A percentile compares a stretch with the other conserved stretches of the same genome.
These are phyloP conservation scores for Lupinus albus DNA, from an alignment of 306 rosid species.

Conservation along the genomic window DNA sequence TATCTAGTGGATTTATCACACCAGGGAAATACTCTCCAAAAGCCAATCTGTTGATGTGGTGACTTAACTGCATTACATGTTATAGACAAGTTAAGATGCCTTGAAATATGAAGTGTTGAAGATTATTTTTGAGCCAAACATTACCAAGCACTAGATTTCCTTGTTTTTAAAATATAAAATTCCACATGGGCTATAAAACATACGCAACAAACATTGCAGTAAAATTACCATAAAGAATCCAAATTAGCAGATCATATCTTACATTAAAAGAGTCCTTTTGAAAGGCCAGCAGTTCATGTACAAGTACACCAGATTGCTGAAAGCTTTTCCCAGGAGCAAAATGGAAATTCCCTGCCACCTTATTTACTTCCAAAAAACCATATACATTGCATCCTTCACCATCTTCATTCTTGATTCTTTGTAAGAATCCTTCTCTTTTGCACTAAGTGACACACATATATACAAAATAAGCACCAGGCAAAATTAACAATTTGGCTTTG, in stretches of 20 bases:
- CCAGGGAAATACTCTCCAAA: constrained; percentile 94
- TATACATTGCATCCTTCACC: constrained; percentile 97
- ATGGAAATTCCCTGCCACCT: constrained; percentile 97
- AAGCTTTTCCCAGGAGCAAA: constrained; percentile 99
- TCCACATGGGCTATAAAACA: constrained; percentile 14
- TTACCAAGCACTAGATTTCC: neutral
- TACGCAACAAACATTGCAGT: constrained; percentile 1
- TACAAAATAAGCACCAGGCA: constrained; percentile 17
- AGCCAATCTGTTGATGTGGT: constrained; percentile 80
- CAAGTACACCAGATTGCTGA: constrained; percentile 90
- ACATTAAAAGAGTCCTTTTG: constrained; percentile 96
- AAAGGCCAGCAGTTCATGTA: constrained; percentile 87
- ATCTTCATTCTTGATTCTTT: constrained; percentile 92
- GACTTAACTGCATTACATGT: constrained; percentile 67
- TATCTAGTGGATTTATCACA: constrained; percentile 87
- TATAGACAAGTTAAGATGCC: constrained; percentile 36
- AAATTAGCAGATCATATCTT: constrained; percentile 48
- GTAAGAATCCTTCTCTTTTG: constrained; percentile 97
- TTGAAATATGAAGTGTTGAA: constrained; percentile 31
- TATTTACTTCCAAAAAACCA: constrained; percentile 94
- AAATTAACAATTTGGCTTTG: constrained; percentile 25
- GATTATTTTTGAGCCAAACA: neutral
- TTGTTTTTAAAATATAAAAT: neutral
- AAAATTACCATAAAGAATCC: constrained; percentile 10
- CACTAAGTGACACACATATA: constrained; percentile 58